Conservation (phyloP, 1,139 yeast species). For the Keqinozyma sinolaborantium region DNA sequence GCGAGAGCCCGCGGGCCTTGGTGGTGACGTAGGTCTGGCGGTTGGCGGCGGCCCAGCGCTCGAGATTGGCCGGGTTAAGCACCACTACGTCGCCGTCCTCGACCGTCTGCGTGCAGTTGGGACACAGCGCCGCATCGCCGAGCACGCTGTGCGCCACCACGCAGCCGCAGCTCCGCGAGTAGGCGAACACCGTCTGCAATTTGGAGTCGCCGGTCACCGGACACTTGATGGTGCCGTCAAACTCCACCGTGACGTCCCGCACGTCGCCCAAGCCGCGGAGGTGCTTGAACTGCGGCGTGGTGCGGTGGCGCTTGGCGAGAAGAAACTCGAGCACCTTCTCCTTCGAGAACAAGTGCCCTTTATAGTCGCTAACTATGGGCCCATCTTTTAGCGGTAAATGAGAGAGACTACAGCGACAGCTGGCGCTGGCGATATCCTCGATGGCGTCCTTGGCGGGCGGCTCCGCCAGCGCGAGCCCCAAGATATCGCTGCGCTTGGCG, state of each 20-base stretch:
- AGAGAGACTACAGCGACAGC: slow-evolving; percentile 22
- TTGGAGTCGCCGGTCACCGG: slow-evolving; percentile 33
- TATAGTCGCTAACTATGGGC: slow-evolving; percentile 69
- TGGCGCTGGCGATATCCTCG: slow-evolving; percentile 24
- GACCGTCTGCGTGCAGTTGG: slow-evolving; percentile 26
- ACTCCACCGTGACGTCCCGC: slow-evolving; percentile 22
- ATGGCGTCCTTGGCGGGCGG: slow-evolving; percentile 23
- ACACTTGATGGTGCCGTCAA: slow-evolving; percentile 45
- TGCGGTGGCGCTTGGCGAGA: slow-evolving; percentile 24
- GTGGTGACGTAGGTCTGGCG: slow-evolving; percentile 28
- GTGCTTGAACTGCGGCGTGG: slow-evolving; percentile 26
- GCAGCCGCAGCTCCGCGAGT: slow-evolving; percentile 41
- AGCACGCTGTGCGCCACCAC: slow-evolving; percentile 25
- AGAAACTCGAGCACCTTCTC: slow-evolving; percentile 62
- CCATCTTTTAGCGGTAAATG: slow-evolving; percentile 20
- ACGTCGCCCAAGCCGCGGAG: slow-evolving; percentile 34
- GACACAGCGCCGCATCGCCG: slow-evolving; percentile 23
- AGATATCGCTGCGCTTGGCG: slow-evolving; percentile 42
- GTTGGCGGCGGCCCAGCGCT: slow-evolving; percentile 26
- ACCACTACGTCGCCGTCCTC: slow-evolving; percentile 29
- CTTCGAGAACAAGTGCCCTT: slow-evolving; percentile 68
- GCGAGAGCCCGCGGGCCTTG: slow-evolving; percentile 29
- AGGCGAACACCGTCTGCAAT: slow-evolving; percentile 24
- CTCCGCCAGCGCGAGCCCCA: slow-evolving; percentile 22
- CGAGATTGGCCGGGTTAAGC: slow-evolving; percentile 20